A percentile compares a stretch with the other conserved stretches of the same genome.
Evolutionary conservation across 345 rosid species (phyloP).

Genomic region (Citrus hindsii): DNA sequence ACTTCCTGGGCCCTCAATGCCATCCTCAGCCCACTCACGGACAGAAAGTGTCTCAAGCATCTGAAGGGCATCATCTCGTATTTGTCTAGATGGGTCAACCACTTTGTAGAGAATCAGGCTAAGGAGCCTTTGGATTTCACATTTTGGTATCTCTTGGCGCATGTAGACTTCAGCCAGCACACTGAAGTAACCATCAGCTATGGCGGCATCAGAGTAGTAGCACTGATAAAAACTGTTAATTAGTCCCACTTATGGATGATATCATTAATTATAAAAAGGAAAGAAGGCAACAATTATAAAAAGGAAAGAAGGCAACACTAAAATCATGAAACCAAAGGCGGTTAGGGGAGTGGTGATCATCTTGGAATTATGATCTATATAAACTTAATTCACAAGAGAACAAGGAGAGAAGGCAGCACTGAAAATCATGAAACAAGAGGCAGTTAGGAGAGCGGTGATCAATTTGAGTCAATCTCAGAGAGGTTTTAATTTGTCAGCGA

Average conservation of each 20-base stretch:
- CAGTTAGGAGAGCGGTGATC: not conserved
- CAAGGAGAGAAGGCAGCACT: not conserved
- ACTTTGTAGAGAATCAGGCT: constrained; percentile 97
- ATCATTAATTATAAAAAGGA: not conserved
- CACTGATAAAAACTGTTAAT: constrained; percentile 53
- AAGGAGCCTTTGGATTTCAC: constrained; percentile 93
- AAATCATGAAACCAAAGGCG: not conserved
- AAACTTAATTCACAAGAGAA: not conserved
- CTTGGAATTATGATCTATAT: not conserved
- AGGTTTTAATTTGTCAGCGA: not conserved
- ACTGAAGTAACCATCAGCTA: constrained; percentile 98
- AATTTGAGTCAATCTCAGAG: not conserved
- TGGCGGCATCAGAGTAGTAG: constrained; percentile 89
- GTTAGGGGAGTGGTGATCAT: not conserved
- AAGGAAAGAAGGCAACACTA: not conserved
- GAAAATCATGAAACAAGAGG: not conserved
- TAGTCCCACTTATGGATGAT: constrained; percentile 3
- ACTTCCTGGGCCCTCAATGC: constrained; percentile 83
- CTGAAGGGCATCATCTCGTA: constrained; percentile 98
- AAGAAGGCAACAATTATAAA: not conserved
- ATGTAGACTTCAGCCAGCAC: constrained; percentile 98
- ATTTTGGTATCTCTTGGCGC: constrained; percentile 97
- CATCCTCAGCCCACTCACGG: constrained; percentile 99
- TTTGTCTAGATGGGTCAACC: constrained; percentile 95
- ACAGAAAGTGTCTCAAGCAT: constrained; percentile 98